Percentiles rank a stretch among this genome's conserved stretches.
These are phyloP conservation scores for Platanthera guangdongensis DNA, from an alignment of 106 monocot species.

Conservation along the genomic window DNA sequence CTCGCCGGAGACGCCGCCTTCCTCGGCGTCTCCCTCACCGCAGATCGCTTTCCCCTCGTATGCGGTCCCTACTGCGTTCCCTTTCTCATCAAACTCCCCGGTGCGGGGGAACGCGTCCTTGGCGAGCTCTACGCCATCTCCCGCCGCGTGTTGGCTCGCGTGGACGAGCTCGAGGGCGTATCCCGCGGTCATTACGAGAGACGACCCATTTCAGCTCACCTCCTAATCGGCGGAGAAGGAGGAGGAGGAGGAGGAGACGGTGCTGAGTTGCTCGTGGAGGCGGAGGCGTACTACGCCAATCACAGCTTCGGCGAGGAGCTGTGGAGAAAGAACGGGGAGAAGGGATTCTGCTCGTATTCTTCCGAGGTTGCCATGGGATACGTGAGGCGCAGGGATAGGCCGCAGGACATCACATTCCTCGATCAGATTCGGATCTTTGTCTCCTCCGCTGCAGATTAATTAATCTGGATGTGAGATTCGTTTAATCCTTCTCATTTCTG, in stretches of 20 bases:
- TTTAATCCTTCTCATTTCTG: background rate
- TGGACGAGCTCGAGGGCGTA: slow-evolving; percentile 77
- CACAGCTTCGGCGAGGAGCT: slow-evolving; percentile 51
- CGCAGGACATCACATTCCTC: slow-evolving; percentile 63
- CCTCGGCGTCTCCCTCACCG: slow-evolving; percentile 40
- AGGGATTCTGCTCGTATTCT: slow-evolving; percentile 44
- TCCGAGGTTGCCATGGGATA: slow-evolving; percentile 52
- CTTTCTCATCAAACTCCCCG: slow-evolving; percentile 80
- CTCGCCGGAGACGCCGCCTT: slow-evolving; percentile 45
- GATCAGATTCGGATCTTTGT: slow-evolving; percentile 68
- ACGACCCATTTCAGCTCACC: slow-evolving; percentile 19
- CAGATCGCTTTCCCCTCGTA: slow-evolving; percentile 45
- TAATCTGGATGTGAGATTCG: background rate
- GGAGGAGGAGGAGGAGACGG: slow-evolving; percentile 6
- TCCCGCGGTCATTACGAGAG: slow-evolving; percentile 70
- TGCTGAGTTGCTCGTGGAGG: slow-evolving; percentile 17
- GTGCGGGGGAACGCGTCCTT: slow-evolving; percentile 32
- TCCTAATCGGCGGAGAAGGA: background rate
- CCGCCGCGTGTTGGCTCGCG: slow-evolving; percentile 20
- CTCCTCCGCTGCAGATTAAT: background rate
- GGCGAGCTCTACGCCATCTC: slow-evolving; percentile 70
- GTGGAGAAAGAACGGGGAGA: slow-evolving; percentile 52
- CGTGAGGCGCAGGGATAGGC: slow-evolving; percentile 65
- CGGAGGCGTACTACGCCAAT: slow-evolving; percentile 70
- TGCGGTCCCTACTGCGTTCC: slow-evolving; percentile 89